phyloP scores from a whole-genome alignment of 2,329 filamentous ascomycete species.

The Acrocalymma vagum region DNA sequence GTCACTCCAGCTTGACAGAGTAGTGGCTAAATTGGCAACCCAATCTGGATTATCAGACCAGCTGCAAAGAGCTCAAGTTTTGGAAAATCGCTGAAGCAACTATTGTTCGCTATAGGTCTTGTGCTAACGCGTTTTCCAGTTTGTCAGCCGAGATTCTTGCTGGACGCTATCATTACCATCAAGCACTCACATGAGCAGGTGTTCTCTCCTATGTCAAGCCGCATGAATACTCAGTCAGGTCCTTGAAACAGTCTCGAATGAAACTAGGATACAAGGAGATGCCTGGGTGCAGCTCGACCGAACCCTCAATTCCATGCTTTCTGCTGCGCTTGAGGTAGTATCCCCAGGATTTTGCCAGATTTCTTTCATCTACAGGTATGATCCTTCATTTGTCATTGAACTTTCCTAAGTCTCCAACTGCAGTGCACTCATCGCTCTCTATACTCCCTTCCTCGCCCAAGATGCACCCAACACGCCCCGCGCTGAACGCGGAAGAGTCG shows the following conservation, averaged over 20 bases:
- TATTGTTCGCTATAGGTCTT: too few relatives aligned
- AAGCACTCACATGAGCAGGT: slow-evolving; percentile 33
- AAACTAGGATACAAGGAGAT: slow-evolving; percentile 14
- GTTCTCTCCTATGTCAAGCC: slow-evolving; percentile 14
- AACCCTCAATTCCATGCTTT: slow-evolving; percentile 24
- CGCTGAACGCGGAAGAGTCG: slow-evolving; percentile 6
- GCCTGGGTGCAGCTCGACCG: slow-evolving; percentile 26
- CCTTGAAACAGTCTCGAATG: slow-evolving; percentile 12
- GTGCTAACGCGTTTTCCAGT: too few relatives aligned
- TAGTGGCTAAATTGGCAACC: too few relatives aligned
- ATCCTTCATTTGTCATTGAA: too few relatives aligned
- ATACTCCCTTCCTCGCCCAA: slow-evolving; percentile 8
- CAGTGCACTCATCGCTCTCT: slow-evolving; percentile 14
- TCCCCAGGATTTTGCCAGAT: slow-evolving; percentile 21
- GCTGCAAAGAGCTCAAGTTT: too few relatives aligned
- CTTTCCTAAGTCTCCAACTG: not conserved
- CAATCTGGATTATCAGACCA: too few relatives aligned
- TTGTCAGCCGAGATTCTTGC: too few relatives aligned
- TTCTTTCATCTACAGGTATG: slow-evolving; percentile 32
- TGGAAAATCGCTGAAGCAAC: too few relatives aligned
- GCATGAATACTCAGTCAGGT: slow-evolving; percentile 17
- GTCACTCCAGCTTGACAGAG: too few relatives aligned
- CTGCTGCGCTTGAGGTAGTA: slow-evolving; percentile 22
- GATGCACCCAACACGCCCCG: slow-evolving; percentile 2
- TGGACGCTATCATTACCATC: slow-evolving; percentile 25